Evolutionary conservation across 441 rosid species (phyloP).

Genomic region (Adansonia rubrostipa): DNA sequence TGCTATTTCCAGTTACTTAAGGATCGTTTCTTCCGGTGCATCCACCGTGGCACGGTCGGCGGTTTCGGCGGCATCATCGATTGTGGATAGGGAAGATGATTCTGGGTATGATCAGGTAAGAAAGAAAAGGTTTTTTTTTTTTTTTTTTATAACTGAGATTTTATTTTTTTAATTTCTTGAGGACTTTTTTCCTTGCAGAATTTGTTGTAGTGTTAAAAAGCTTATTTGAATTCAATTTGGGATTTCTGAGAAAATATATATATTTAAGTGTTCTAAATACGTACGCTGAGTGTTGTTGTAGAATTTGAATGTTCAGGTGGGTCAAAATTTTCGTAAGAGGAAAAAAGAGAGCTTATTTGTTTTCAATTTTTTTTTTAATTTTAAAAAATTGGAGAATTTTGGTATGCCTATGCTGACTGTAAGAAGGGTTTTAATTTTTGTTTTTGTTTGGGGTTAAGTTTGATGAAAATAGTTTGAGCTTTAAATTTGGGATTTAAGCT

Average conservation of each 20-base stretch:
- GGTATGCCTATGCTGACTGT: background rate
- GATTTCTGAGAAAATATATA: background rate
- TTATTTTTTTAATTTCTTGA: background rate
- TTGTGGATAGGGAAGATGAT: conserved; percentile 67
- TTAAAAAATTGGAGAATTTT: background rate
- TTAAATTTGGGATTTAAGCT: background rate
- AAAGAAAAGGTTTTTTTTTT: background rate
- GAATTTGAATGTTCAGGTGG: background rate
- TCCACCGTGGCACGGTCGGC: conserved; percentile 94
- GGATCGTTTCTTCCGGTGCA: conserved; percentile 86
- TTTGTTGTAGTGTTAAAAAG: background rate
- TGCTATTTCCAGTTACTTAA: conserved; percentile 71
- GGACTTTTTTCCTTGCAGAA: background rate
- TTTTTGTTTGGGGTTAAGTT: background rate
- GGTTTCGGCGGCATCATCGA: conserved; percentile 74
- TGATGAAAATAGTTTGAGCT: background rate
- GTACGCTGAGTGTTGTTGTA: background rate
- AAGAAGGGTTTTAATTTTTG: background rate
- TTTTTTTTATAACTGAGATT: background rate
- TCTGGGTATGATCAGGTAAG: conserved; percentile 70
- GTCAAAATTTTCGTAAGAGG: background rate
- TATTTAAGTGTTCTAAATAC: background rate
- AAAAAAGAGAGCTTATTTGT: background rate
- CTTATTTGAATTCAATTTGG: background rate
- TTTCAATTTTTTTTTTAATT: background rate